phyloP scores from a whole-genome alignment of 352 stramenopile species.

The Phytophthora podocarpi region DNA sequence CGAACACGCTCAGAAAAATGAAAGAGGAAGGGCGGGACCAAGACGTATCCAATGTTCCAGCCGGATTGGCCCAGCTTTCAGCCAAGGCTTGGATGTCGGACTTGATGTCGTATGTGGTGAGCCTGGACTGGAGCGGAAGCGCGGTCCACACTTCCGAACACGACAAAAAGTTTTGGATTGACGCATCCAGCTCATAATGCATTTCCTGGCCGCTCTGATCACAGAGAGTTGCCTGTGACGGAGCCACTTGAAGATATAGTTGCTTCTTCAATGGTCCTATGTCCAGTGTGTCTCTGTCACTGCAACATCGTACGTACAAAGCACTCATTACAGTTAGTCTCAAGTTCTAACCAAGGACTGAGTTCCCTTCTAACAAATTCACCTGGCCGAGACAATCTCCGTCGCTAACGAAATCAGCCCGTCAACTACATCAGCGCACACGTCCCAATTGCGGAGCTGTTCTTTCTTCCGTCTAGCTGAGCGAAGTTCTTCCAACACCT shows the following conservation, averaged over 20 bases:
- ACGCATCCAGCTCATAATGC: constrained; percentile 29
- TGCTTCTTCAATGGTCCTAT: constrained; percentile 30
- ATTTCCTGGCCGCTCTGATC: constrained; percentile 21
- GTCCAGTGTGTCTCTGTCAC: constrained; percentile 18
- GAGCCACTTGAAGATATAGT: constrained; percentile 21
- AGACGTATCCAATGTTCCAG: constrained; percentile 21
- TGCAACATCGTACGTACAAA: constrained; percentile 5
- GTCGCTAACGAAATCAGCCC: constrained; percentile 38
- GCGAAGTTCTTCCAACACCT: constrained; percentile 41
- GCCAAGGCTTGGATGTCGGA: constrained; percentile 24
- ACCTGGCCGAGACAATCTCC: constrained; percentile 33
- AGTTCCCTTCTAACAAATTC: not conserved
- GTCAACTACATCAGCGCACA: constrained; percentile 41
- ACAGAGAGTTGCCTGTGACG: not conserved
- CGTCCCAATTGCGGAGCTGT: constrained; percentile 12
- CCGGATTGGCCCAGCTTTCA: constrained; percentile 6
- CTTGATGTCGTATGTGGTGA: constrained; percentile 15
- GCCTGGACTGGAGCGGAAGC: constrained; percentile 22
- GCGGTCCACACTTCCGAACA: constrained; percentile 33
- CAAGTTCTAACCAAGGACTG: not conserved
- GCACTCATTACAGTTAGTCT: not conserved
- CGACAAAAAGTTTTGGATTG: constrained; percentile 33
- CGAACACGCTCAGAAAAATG: constrained; percentile 35
- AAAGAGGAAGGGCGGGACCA: constrained; percentile 26
- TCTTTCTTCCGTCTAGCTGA: constrained; percentile 29